Conservation (phyloP, 129 eudicot species). For the Helichrysum umbraculigerum region DNA sequence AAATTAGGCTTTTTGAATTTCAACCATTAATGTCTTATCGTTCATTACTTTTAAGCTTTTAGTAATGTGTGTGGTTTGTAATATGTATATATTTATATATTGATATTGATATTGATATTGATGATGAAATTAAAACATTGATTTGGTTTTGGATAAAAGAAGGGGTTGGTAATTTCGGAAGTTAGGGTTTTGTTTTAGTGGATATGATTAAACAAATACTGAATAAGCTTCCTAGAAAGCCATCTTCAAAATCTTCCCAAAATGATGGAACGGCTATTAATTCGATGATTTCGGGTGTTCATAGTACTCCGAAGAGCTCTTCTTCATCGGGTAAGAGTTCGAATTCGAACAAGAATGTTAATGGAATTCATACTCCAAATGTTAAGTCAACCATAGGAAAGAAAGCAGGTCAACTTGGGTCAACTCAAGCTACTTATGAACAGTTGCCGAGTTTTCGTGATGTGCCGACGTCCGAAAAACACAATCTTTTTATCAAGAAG, state of each 20-base stretch:
- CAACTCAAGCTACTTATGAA: conserved; percentile 44
- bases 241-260: conserved; percentile 63
- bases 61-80: conserved; percentile 32
- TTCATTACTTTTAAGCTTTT: conserved; percentile 17
- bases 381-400: conserved; percentile 43
- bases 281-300: conserved; percentile 39
- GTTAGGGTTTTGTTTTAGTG: conserved; percentile 18
- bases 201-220: conserved; percentile 73
- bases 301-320: conserved; percentile 19
- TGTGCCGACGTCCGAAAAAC: conserved; percentile 58
- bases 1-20: background rate
- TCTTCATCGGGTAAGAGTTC: conserved; percentile 39
- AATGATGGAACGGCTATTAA: conserved; percentile 34
- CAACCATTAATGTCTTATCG: conserved; percentile 17
- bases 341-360: conserved; percentile 21
- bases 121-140: conserved; percentile 19
- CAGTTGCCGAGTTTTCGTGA: conserved; percentile 66
- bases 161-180: conserved; percentile 20
- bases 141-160: background rate
- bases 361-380: conserved; percentile 36
- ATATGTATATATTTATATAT: conserved; percentile 19
- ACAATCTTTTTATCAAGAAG: conserved; percentile 54
- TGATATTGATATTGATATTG: conserved; percentile 15
- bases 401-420: conserved; percentile 36
- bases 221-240: conserved; percentile 73